Percentiles rank a stretch among this genome's conserved stretches.
These are phyloP conservation scores for Epichloe sylvatica DNA, from an alignment of 2,329 filamentous ascomycete genomes.

Conservation along the genomic window DNA sequence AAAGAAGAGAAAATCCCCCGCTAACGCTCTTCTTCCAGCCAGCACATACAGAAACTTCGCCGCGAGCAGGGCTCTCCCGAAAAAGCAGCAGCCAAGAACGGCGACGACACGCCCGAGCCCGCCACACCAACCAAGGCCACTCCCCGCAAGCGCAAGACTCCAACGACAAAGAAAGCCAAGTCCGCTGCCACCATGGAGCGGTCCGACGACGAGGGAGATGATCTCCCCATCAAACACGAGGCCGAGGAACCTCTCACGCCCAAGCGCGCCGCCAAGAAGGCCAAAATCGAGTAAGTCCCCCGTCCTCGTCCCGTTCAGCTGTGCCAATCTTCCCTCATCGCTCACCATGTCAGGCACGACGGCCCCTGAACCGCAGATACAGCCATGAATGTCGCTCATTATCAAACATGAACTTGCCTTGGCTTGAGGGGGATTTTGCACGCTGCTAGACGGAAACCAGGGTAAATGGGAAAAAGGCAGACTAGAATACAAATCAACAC, in stretches of 20 bases:
- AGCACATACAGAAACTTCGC: conserved; percentile 33
- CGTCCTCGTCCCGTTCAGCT: too few relatives aligned
- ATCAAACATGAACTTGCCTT: too few relatives aligned
- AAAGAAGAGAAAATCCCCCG: too few relatives aligned
- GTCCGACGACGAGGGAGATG: conserved; percentile 9
- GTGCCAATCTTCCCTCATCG: too few relatives aligned
- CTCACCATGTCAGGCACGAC: too few relatives aligned
- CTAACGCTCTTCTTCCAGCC: conserved; percentile 17
- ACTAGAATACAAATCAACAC: too few relatives aligned
- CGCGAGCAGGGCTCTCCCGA: conserved; percentile 17
- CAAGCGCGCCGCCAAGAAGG: conserved; percentile 12
- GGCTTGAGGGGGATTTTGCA: too few relatives aligned
- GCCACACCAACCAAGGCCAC: conserved; percentile 8
- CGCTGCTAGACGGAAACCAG: too few relatives aligned
- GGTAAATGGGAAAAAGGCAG: too few relatives aligned
- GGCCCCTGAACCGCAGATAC: too few relatives aligned
- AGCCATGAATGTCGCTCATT: too few relatives aligned
- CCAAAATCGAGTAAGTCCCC: background rate
- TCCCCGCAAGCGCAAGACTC: conserved; percentile 19
- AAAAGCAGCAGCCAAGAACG: conserved; percentile 9
- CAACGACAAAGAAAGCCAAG: conserved; percentile 14
- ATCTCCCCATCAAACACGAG: background rate
- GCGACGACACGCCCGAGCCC: background rate
- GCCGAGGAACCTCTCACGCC: background rate
- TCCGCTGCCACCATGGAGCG: conserved; percentile 10